Percentiles rank a stretch among this genome's conserved stretches.
phyloP scores from a whole-genome alignment of 768 basidiomycete species.

The Leucocoprinus leucothites region DNA sequence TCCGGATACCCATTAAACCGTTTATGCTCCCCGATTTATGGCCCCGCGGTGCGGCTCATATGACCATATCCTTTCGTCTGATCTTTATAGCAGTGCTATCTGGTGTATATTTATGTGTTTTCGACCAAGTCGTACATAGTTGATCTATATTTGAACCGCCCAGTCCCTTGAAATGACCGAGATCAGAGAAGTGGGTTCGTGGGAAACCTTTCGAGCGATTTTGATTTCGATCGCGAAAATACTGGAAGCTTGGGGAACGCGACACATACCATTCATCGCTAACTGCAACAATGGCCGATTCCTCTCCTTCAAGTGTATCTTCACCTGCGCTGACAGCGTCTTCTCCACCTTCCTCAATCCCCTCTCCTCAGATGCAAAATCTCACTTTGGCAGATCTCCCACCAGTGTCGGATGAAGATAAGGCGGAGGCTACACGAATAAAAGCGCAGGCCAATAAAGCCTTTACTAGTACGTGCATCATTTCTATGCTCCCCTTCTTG shows the following conservation, averaged over 20 bases:
- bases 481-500: slow-evolving; percentile 5
- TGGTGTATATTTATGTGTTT: neutral
- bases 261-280: neutral
- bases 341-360: slow-evolving; percentile 51
- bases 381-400: slow-evolving; percentile 43
- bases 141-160: slow-evolving; percentile 10
- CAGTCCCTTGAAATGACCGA: neutral
- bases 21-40: neutral
- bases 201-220: slow-evolving; percentile 4
- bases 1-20: neutral
- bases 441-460: slow-evolving; percentile 90
- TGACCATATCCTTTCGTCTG: neutral
- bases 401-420: slow-evolving; percentile 66
- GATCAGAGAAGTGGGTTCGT: neutral
- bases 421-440: slow-evolving; percentile 60
- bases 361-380: slow-evolving; percentile 56
- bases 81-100: neutral
- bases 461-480: slow-evolving; percentile 56
- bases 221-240: neutral
- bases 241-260: no score
- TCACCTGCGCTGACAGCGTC: slow-evolving; percentile 40
- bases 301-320: slow-evolving; percentile 29
- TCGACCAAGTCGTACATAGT: neutral
- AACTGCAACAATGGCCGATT: slow-evolving; percentile 10
- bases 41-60: neutral